phyloP scores from a whole-genome alignment of 2,329 filamentous ascomycete species.

The Thelonectria rubi region DNA sequence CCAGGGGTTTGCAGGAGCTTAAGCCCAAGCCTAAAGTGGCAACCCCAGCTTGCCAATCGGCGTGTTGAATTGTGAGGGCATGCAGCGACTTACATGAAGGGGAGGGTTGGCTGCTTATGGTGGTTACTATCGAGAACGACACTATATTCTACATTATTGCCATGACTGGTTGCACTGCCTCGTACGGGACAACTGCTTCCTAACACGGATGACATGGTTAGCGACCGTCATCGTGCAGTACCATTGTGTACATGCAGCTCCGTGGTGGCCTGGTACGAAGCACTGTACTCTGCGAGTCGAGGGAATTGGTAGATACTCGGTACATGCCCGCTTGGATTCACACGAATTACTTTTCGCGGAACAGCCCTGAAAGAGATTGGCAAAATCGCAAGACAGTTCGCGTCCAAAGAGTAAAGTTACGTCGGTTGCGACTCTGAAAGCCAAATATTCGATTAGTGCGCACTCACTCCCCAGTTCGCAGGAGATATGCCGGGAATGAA shows the following conservation, averaged over 20 bases:
- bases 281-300: neutral
- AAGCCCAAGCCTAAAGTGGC: slow-evolving; percentile 17
- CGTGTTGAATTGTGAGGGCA: neutral
- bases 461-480: neutral
- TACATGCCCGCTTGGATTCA: neutral
- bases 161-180: neutral
- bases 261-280: neutral
- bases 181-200: neutral
- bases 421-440: neutral
- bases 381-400: too few relatives aligned
- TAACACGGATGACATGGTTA: neutral
- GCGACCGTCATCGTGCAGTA: neutral
- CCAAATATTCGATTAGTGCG: too few relatives aligned
- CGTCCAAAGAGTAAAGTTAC: too few relatives aligned
- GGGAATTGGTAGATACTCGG: too few relatives aligned
- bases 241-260: neutral
- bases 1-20: slow-evolving; percentile 41
- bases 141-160: neutral
- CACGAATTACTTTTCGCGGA: neutral
- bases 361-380: neutral
- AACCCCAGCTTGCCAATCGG: neutral
- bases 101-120: neutral
- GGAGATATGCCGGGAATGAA: slow-evolving; percentile 22
- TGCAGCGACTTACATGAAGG: neutral
- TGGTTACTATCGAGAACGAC: neutral